Percentiles rank a stretch among this genome's conserved stretches.
phyloP scores from a whole-genome alignment of 345 rosid genomes.

The Syzygium grande region DNA sequence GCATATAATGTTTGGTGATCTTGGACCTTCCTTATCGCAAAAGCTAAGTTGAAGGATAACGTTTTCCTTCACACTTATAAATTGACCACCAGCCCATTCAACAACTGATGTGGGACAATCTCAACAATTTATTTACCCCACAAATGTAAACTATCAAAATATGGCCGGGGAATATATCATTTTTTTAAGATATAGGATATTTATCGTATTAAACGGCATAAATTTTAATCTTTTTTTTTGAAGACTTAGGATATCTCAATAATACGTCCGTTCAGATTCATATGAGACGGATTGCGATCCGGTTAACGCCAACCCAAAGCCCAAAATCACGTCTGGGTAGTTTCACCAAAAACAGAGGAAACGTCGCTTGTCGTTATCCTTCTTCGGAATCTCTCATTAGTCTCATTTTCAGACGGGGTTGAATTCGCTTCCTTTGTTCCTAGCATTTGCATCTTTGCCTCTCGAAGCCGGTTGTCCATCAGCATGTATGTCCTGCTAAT shows the following conservation, averaged over 20 bases:
- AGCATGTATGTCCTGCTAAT: neutral
- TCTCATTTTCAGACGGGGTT: neutral
- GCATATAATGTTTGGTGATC: no score
- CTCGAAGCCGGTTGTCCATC: neutral
- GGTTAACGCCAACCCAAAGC: neutral
- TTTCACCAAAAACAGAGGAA: neutral
- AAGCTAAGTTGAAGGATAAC: no score
- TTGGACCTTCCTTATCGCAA: no score
- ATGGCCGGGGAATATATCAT: neutral
- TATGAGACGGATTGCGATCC: neutral
- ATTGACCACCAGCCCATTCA: no score
- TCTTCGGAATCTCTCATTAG: neutral
- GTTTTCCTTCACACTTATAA: no score
- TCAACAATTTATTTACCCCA: neutral
- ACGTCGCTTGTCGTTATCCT: neutral
- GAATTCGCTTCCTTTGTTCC: neutral
- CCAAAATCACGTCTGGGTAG: neutral
- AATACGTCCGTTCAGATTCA: neutral
- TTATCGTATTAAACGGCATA: neutral
- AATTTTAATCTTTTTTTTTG: neutral
- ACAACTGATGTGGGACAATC: no score
- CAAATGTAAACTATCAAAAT: neutral
- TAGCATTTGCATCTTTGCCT: neutral
- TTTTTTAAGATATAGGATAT: neutral
- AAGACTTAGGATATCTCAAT: neutral